These are phyloP conservation scores for Tricladium varicosporioides DNA, from an alignment of 2,329 filamentous ascomycete genomes.

Conservation along the genomic window DNA sequence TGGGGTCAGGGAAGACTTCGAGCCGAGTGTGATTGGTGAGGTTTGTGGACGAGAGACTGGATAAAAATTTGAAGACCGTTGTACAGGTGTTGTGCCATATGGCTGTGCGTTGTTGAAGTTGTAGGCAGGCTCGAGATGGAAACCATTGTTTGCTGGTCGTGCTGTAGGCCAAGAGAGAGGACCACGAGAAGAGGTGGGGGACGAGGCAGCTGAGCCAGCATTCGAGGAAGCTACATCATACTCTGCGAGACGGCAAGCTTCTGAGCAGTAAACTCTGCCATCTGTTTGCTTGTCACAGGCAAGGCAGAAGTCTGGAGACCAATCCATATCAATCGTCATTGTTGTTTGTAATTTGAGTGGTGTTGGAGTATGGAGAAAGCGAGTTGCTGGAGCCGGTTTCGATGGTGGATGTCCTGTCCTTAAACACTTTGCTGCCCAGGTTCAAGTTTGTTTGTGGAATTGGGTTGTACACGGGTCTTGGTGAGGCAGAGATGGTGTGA, in stretches of 20 bases:
- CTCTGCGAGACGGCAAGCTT: constrained; percentile 85
- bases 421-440: too few species aligned
- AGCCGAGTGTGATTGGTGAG: constrained; percentile 37
- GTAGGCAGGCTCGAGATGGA: constrained; percentile 72
- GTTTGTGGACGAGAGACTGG: constrained; percentile 50
- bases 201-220: constrained; percentile 56
- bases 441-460: too few species aligned
- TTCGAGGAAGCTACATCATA: constrained; percentile 67
- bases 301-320: constrained; percentile 91
- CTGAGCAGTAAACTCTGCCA: constrained; percentile 83
- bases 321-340: constrained; percentile 43
- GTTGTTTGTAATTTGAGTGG: neutral
- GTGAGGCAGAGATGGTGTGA: too few species aligned
- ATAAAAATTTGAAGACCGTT: constrained; percentile 36
- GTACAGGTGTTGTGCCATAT: constrained; percentile 50
- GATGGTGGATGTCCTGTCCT: too few species aligned
- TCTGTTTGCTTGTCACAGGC: constrained; percentile 88
- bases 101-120: constrained; percentile 67
- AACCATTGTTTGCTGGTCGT: constrained; percentile 46
- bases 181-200: constrained; percentile 47
- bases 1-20: constrained; percentile 53
- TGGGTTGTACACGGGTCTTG: too few species aligned
- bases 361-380: too few species aligned
- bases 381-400: too few species aligned
- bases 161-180: constrained; percentile 52